These are phyloP conservation scores for Vitis vinifera DNA, from an alignment of 164 flowering plant genomes.

Conservation along the genomic window ASM3070453v1 NC_081813.1:11740501-11741000, in stretches of 20 bases:
- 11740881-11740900: not conserved
- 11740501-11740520: not conserved
- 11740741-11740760: slow-evolving; percentile 6
- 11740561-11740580: slow-evolving; percentile 3
- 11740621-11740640: slow-evolving; percentile 8
- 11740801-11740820: slow-evolving; percentile 21
- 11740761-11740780: slow-evolving; percentile 9
- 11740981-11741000: slow-evolving; percentile 6
- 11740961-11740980: slow-evolving; percentile 6
- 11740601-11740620: not conserved
- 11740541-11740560: slow-evolving; percentile 12
- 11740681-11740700: slow-evolving; percentile 8
- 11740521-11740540: not conserved
- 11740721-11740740: slow-evolving; percentile 16
- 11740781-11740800: not conserved
- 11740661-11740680: slow-evolving; percentile 13
- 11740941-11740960: slow-evolving; percentile 10
- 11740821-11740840: slow-evolving; percentile 12
- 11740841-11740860: slow-evolving; percentile 14
- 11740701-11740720: slow-evolving; percentile 10
- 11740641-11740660: slow-evolving; percentile 14
- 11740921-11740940: slow-evolving; percentile 1
- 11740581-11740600: not conserved
- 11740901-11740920: slow-evolving; percentile 4
- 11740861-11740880: slow-evolving; percentile 13